Evolutionary conservation across 139 green algal species (phyloP).

Genomic region (Closterium sp.): DNA sequence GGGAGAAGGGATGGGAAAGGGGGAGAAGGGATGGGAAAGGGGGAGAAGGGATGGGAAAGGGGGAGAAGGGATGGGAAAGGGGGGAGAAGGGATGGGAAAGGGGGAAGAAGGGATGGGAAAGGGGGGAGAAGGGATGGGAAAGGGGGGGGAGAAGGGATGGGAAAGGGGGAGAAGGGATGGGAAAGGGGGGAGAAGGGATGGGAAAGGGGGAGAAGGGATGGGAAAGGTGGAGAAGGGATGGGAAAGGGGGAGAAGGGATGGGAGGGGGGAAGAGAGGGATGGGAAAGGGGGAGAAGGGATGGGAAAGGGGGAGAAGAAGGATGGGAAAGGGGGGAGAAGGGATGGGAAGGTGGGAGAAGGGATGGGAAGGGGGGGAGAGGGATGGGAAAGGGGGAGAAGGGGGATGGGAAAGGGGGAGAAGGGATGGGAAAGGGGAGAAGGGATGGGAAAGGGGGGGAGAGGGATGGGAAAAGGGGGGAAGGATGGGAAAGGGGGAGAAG

Average conservation of each 20-base stretch:
- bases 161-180: too few species aligned
- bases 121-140: too few species aligned
- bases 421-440: too few species aligned
- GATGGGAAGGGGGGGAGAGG: too few species aligned
- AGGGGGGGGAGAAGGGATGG: neutral
- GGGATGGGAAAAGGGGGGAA: too few species aligned
- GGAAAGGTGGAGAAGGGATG: too few species aligned
- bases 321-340: neutral
- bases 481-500: too few species aligned
- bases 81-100: neutral
- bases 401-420: too few species aligned
- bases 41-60: neutral
- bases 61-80: neutral
- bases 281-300: neutral
- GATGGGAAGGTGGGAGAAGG: too few species aligned
- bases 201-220: neutral
- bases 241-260: neutral
- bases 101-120: neutral
- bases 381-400: neutral
- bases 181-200: neutral
- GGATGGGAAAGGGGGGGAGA: neutral
- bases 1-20: neutral
- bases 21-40: neutral
- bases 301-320: too few species aligned
- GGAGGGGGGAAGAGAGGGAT: too few species aligned